Percentiles rank a stretch among this genome's conserved stretches.
Evolutionary conservation across 345 rosid genomes (phyloP).

Genomic region (Combretum micranthum): DNA sequence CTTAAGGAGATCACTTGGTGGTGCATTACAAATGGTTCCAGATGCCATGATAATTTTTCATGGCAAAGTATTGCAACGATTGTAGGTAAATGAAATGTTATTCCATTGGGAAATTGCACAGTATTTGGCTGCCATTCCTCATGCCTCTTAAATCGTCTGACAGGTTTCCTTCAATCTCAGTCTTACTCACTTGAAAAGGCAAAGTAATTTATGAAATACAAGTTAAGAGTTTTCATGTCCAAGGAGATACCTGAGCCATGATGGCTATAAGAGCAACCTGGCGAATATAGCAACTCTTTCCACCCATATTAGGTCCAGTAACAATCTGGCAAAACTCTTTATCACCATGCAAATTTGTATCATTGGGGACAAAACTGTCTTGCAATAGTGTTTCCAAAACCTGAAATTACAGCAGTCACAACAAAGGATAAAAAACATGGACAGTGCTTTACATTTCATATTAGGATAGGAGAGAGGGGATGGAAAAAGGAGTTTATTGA

Average conservation of each 20-base stretch:
- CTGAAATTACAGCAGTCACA: slow-evolving; percentile 27
- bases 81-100: too few relatives aligned
- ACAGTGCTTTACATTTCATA: neutral
- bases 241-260: slow-evolving; percentile 92
- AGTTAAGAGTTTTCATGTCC: neutral
- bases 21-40: too few relatives aligned
- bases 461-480: neutral
- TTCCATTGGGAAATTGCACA: too few relatives aligned
- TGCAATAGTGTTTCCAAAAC: slow-evolving; percentile 72
- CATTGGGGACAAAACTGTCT: slow-evolving; percentile 81
- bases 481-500: neutral
- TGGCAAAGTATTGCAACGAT: too few relatives aligned
- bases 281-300: slow-evolving; percentile 96
- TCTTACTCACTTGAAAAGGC: too few relatives aligned
- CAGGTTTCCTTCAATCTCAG: too few relatives aligned
- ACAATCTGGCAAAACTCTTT: slow-evolving; percentile 79
- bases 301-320: slow-evolving; percentile 99
- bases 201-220: neutral
- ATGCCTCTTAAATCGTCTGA: too few relatives aligned
- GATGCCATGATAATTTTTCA: too few relatives aligned
- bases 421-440: neutral
- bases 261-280: slow-evolving; percentile 85
- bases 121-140: too few relatives aligned
- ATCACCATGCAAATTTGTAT: slow-evolving; percentile 61
- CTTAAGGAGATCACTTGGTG: too few relatives aligned